Conservation (phyloP, 352 stramenopile species). For the Peronospora belbahrii region DNA sequence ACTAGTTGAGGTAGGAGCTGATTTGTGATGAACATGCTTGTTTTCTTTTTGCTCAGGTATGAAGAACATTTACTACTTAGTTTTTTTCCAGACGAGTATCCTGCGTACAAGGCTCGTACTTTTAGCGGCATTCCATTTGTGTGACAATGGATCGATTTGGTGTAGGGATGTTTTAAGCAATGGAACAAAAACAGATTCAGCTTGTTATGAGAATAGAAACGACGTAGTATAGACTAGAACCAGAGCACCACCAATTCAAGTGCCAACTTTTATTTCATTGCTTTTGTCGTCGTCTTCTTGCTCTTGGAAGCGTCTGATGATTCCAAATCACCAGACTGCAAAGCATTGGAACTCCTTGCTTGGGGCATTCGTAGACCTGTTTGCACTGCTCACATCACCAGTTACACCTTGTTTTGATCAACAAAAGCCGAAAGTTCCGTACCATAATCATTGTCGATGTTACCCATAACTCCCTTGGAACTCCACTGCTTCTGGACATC, state of each 20-base stretch:
- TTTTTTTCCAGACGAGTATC: slow-evolving; percentile 92
- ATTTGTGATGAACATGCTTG: neutral
- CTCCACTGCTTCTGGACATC: slow-evolving; percentile 40
- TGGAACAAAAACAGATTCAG: neutral
- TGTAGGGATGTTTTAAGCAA: no score
- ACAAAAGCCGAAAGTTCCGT: slow-evolving; percentile 3
- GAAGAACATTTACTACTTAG: slow-evolving; percentile 88
- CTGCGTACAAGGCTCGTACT: slow-evolving; percentile 78
- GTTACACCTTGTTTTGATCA: neutral
- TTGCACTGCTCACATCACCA: slow-evolving; percentile 22
- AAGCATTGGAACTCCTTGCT: slow-evolving; percentile 6
- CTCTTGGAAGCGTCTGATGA: slow-evolving; percentile 18
- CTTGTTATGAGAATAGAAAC: slow-evolving; percentile 1
- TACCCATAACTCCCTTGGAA: slow-evolving; percentile 25
- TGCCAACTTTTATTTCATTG: slow-evolving; percentile 16
- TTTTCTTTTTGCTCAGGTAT: slow-evolving; percentile 41
- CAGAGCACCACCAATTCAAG: no score
- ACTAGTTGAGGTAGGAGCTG: no score
- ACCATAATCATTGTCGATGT: slow-evolving; percentile 49
- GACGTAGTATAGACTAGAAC: slow-evolving; percentile 8
- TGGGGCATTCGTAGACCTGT: slow-evolving; percentile 32
- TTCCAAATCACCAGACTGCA: neutral
- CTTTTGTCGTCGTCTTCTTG: slow-evolving; percentile 42
- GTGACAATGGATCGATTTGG: no score
- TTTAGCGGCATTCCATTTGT: slow-evolving; percentile 92